Base-by-base conservation (phyloP, 2,329 filamentous ascomycete genomes). In the Chrysoporthe deuterocubensis region DNA sequence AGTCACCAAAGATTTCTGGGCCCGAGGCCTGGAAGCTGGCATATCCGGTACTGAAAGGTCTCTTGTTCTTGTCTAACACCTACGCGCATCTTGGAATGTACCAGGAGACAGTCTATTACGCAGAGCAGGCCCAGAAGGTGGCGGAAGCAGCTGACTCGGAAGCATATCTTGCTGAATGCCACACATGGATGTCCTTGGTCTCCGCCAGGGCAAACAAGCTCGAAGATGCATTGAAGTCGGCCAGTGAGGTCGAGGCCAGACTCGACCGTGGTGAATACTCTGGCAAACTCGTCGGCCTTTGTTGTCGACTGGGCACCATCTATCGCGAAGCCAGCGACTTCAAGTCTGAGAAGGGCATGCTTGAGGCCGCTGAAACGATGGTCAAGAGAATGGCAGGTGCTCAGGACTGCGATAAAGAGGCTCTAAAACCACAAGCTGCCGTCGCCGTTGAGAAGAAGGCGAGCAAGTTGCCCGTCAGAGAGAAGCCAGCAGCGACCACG, bases 11-110 rank as follows among this genome's bases (percentile, higher is more conserved):
- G 4, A 75, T 81, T 34, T 83, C 84, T 66, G 89, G 89, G 63
- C 89, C 93, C 0, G 85, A 87, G 2, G 94, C 95, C 73, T 98
- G 95, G 95, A 84, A 86, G 6, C 82, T 97, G 26, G 89, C 96
- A 8, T 87, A 88, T 40, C 89, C 90, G 0, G 84, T 97, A 26
- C 90, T 94, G 73, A 85, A 87, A 42, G 88, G 89, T 66, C 82
- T 97, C 16, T 79, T 90, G 69, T 90, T 94, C 67, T 85, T 97
- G 3, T 93, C 93, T 0, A 85, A 86, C 4, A 82, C 97, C 1
- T 97, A 94, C 73, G 89, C 91, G 1, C 91, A 97, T 71, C 87
- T 96, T 71, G 96, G 96, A 40, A 87, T 97, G 79, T 93, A 94
- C 71, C 90, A 93, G 69, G 95, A 98, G 76, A 95, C 95, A 1